phyloP scores from a whole-genome alignment of 805 yeast species.

The Brettanomyces nanus region DNA sequence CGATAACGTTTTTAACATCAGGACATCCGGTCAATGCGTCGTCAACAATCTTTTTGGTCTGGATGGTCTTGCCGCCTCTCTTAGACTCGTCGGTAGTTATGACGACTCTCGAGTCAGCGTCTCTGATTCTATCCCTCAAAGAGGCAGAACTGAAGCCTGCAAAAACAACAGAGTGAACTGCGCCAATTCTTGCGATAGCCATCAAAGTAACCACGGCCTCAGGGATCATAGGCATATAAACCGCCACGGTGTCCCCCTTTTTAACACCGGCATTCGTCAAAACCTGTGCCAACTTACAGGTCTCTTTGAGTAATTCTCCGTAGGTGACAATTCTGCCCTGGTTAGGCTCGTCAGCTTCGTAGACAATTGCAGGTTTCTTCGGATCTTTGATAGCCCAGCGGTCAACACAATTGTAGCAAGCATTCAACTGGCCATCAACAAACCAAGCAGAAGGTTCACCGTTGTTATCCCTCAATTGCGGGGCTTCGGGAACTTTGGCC shows the following conservation, averaged over 20 bases:
- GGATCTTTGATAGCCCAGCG: slow-evolving; percentile 71
- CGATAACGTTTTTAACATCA: slow-evolving; percentile 59
- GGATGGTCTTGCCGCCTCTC: slow-evolving; percentile 76
- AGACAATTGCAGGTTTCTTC: slow-evolving; percentile 63
- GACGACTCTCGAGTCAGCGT: slow-evolving; percentile 64
- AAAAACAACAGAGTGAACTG: slow-evolving; percentile 76
- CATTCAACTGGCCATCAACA: slow-evolving; percentile 70
- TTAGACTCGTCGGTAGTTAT: slow-evolving; percentile 77
- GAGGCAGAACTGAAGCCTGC: slow-evolving; percentile 79
- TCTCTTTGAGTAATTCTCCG: slow-evolving; percentile 63
- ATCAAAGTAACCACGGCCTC: slow-evolving; percentile 68
- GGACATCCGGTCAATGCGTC: slow-evolving; percentile 67
- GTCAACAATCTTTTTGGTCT: slow-evolving; percentile 76
- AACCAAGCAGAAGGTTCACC: slow-evolving; percentile 64
- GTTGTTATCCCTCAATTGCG: slow-evolving; percentile 37
- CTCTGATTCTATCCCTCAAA: slow-evolving; percentile 60
- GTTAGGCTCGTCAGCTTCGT: slow-evolving; percentile 74
- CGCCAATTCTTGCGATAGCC: slow-evolving; percentile 77
- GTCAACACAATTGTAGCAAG: slow-evolving; percentile 75
- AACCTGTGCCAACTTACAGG: slow-evolving; percentile 64
- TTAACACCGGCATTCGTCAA: slow-evolving; percentile 57
- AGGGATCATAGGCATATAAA: slow-evolving; percentile 80
- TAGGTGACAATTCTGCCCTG: slow-evolving; percentile 57
- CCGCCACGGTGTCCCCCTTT: slow-evolving; percentile 82
- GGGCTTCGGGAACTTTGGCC: slow-evolving; percentile 35